Percentiles rank a stretch among this genome's conserved stretches.
phyloP scores from a whole-genome alignment of 116 monocot species.

The Dioscorea cayenensis region DNA sequence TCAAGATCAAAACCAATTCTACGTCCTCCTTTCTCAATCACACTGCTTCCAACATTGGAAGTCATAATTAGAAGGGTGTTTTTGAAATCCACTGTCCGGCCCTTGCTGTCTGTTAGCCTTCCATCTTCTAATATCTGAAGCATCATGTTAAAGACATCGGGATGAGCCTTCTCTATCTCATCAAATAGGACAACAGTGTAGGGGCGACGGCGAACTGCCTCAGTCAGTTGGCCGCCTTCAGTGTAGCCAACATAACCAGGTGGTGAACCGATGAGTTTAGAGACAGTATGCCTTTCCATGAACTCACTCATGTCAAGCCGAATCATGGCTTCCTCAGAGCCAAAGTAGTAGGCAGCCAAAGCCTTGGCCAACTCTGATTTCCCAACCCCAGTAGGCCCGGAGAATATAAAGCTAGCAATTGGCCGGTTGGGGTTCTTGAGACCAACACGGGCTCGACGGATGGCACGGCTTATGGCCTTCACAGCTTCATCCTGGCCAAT shows the following conservation, averaged over 20 bases:
- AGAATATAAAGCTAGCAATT: conserved; percentile 20
- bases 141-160: conserved; percentile 34
- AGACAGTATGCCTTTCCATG: conserved; percentile 24
- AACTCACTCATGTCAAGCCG: conserved; percentile 28
- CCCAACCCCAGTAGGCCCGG: conserved; percentile 28
- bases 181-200: conserved; percentile 22
- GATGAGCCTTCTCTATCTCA: conserved; percentile 26
- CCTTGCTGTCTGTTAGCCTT: conserved; percentile 23
- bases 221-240: conserved; percentile 28
- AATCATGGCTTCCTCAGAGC: conserved; percentile 22
- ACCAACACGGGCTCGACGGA: conserved; percentile 21
- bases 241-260: conserved; percentile 32
- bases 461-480: conserved; percentile 19
- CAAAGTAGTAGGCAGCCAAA: conserved; percentile 17
- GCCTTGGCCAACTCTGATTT: conserved; percentile 27
- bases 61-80: conserved; percentile 29
- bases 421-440: conserved; percentile 18
- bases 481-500: conserved; percentile 26
- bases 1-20: conserved; percentile 18
- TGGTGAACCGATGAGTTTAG: conserved; percentile 20
- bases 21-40: conserved; percentile 21
- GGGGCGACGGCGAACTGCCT: conserved; percentile 20
- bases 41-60: conserved; percentile 21
- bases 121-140: conserved; percentile 31
- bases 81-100: conserved; percentile 23